Evolutionary conservation across 176 grass and related monocot species (phyloP).

Genomic region (Themeda triandra): DNA sequence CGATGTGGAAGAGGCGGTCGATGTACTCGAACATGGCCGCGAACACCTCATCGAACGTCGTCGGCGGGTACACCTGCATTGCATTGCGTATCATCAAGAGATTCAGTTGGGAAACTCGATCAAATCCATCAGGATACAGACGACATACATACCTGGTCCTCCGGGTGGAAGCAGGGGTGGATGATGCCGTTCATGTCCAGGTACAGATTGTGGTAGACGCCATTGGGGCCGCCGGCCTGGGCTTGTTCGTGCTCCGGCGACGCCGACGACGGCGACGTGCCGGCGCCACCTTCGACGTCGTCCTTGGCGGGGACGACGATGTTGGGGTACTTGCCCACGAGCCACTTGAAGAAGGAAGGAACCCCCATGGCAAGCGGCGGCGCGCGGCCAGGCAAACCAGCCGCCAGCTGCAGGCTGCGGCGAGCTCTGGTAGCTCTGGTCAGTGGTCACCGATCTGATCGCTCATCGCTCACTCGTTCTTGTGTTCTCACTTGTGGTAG

Average conservation of each 20-base stretch:
- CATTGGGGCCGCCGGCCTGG: not conserved
- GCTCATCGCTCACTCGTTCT: too few relatives aligned
- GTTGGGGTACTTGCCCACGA: slow-evolving; percentile 50
- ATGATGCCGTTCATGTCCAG: slow-evolving; percentile 68
- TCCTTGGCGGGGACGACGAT: slow-evolving; percentile 20
- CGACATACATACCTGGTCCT: slow-evolving; percentile 22
- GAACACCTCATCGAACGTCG: slow-evolving; percentile 65
- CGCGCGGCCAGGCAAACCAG: not conserved
- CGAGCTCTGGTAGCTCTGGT: too few relatives aligned
- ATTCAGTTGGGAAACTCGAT: not conserved
- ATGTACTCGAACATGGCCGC: slow-evolving; percentile 54
- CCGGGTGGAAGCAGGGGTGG: slow-evolving; percentile 62
- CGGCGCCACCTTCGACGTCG: not conserved
- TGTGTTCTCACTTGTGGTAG: too few relatives aligned
- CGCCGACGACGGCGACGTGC: not conserved
- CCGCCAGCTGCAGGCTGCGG: too few relatives aligned
- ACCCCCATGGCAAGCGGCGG: slow-evolving; percentile 31
- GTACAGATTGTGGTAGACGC: slow-evolving; percentile 51
- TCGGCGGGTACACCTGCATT: slow-evolving; percentile 29
- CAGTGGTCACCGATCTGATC: too few relatives aligned
- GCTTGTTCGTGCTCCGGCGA: too few relatives aligned
- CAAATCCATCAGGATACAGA: not conserved
- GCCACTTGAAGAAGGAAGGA: slow-evolving; percentile 51
- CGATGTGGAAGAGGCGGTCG: slow-evolving; percentile 47
- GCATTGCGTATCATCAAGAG: not conserved